Base-by-base conservation (phyloP, 257 asterid genomes). In the Przewalskia tangutica region DNA sequence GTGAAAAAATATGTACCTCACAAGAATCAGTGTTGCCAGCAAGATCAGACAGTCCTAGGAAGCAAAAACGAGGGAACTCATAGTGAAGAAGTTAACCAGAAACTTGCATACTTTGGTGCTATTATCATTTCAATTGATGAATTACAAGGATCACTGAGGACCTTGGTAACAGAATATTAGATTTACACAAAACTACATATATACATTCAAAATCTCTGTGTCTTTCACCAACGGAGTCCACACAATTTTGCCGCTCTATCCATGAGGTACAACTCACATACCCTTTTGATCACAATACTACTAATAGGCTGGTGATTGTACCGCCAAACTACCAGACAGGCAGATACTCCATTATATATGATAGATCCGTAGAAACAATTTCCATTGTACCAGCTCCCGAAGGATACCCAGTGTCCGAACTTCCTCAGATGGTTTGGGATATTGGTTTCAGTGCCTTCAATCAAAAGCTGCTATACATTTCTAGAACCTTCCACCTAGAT, bases 241-340 rank as follows among this genome's bases (percentile, higher is more conserved):
- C 84, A 82, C 82, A 82, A 82, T 78, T 81, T 81, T 71, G 84
- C 56, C 53, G 85, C 60, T 82, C 32, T 34, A 65, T 48, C 75
- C 83, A 48, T 13, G 66, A 48, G 79, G 76, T 73, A 67, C 16
- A 59, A 4, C 23, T 73, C 79, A 50, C 79, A 46, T 2, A 23
- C 62, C 54, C 79, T 48, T 75, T 75, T 48, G 44, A 75, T 14
- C 50, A 50, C 13, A 42, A 50, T 75, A 48, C 42, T 23, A 23
- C 79, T 75, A 75, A 50, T 75, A 50, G 14, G 62, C 46, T 13
- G 7, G 59, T 6, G 59, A 75, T 75, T 50, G 79, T 73, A 73
- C 56, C 11, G 2, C 5, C 79, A 50, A 73, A 68, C 77, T n/a
- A 68, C 77, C 23, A 16, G 27, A 66, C 48, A 23, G 42, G 42